Evolutionary conservation across 1,284 basidiomycete genomes (phyloP), one percentile per base, ranked within the genome.

Genomic region (Cryptococcus sp.): DNA sequence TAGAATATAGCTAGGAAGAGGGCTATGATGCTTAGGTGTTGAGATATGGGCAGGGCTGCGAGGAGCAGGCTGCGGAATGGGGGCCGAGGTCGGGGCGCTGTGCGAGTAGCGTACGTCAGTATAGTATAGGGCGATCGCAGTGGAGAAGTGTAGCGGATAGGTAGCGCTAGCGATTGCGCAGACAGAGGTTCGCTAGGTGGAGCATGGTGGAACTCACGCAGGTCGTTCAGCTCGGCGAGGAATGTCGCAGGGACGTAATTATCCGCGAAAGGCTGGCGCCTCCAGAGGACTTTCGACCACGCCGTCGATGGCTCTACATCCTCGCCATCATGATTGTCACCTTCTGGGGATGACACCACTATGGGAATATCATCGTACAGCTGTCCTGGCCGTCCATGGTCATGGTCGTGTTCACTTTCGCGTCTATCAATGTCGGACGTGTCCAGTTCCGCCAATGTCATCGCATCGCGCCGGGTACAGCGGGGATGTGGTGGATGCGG

Each of bases 281-380:
- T 86, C 91, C 92, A 96, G 19, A 97, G 84, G n/a, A 90, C 82
- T 71, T 87, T 89, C 72, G 88, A 85, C 90, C 91, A 95, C 64
- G 41, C 13, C 5, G 41, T 30, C 10, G 27, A 10, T 30, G 27
- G 5, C 10, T 30, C 27, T 10, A 30, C 27, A 30, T 30, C 27
- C 27, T 10, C 27, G 10, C 4, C 27, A 30, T 30, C 27, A 4
- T 30, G 27, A 30, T 30, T 5, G 10, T 10, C 27, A 10, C 10
- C 27, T 5, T 5, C 10, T 10, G 27, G 10, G 4, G 10, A 4
- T 30, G 27, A 30, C 4, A 5, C 5, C 27, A 30, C 27, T 30
- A 30, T 10, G 4, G 27, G 27, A 5, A 30, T n/a, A n/a, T n/a
- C 27, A 10, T 30, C 27, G 10, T 4, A 30, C 27, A 30, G 27